Percentiles rank a stretch among this genome's conserved stretches.
These are phyloP conservation scores for Biancaea sappan DNA, from an alignment of 306 rosid species.

Conservation along the genomic window DNA sequence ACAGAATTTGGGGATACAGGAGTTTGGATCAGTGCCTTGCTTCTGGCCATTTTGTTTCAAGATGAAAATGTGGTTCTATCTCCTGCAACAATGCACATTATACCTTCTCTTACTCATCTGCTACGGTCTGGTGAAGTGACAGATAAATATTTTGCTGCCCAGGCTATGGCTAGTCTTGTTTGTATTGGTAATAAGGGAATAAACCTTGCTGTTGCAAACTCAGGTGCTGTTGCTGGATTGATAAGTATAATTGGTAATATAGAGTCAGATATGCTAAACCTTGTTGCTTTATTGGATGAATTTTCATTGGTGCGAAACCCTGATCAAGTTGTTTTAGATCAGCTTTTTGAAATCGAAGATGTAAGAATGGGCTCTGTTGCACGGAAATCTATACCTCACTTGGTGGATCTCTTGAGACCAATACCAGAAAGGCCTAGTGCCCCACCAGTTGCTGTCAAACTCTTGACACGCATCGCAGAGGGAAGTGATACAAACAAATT, in stretches of 20 bases:
- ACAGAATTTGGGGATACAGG: conserved; percentile 84
- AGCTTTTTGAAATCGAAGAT: conserved; percentile 86
- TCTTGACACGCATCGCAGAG: conserved; percentile 82
- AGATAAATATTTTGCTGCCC: conserved; percentile 91
- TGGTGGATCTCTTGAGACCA: conserved; percentile 96
- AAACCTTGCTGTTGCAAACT: conserved; percentile 84
- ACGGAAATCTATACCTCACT: conserved; percentile 87
- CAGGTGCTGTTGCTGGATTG: conserved; percentile 92
- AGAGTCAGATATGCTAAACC: conserved; percentile 76
- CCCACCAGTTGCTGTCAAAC: conserved; percentile 87
- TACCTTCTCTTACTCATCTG: conserved; percentile 79
- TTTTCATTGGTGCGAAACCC: conserved; percentile 79
- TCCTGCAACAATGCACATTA: conserved; percentile 67
- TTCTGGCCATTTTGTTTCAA: conserved; percentile 84
- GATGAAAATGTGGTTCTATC: conserved; percentile 64
- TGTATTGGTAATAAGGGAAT: conserved; percentile 74
- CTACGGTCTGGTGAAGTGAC: conserved; percentile 83
- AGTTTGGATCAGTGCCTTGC: conserved; percentile 87
- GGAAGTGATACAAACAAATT: conserved; percentile 86
- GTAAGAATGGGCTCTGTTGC: conserved; percentile 81
- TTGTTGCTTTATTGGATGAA: conserved; percentile 75
- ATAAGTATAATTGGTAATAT: conserved; percentile 72
- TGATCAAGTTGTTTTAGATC: conserved; percentile 86
- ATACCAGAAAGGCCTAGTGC: conserved; percentile 93
- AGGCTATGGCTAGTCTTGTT: conserved; percentile 93